Evolutionary conservation across 805 yeast species (phyloP), one percentile per base, ranked within the genome.

Genomic region (Candida khao-thaluensis): DNA sequence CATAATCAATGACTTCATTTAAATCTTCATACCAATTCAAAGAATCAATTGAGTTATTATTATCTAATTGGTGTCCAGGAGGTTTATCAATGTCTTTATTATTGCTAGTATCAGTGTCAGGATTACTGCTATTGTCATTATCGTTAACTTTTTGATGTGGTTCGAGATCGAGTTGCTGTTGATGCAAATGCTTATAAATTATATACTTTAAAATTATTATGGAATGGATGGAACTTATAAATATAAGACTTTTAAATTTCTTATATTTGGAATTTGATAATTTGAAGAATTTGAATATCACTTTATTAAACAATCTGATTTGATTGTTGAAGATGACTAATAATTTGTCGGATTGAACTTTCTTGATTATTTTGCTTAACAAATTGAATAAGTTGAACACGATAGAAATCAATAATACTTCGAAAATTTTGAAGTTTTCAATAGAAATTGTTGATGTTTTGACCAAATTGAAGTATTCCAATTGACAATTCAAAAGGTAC

Each of bases 201-300:
- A 63, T 46, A 41, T 46, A 58, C 43, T 62, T 62, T 35, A 63
- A 49, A 8, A 63, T 54, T 9, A 52, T 35, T 15, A 62, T 49
- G n/a, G 64, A 52, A 27, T 62, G 67, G 18, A 62, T 47, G n/a
- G 56, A 50, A 40, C 59, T 53, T n/a, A 50, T 48, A 12, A 58
- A 39, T 5, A 62, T 42, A 6, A 50, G 44, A 8, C 64, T 46
- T 22, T 50, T 56, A 15, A 36, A 38, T 26, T 39, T 43, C 30
- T 34, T 43, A 14, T 33, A 29, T 17, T 37, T 40, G n/a, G 37
- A 5, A 9, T 29, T 18, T 1, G 47, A 29, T 15, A 44, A n/a
- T 17, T 44, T 43, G 25, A 31, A 38, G 32, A 54, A 44, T 33
- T 57, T 58, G 35, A 37, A 38, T 10, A 54, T 41, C n/a, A 65